These are phyloP conservation scores for Mycena capillaripes DNA, from an alignment of 768 basidiomycete genomes.

Conservation along the genomic window DNA sequence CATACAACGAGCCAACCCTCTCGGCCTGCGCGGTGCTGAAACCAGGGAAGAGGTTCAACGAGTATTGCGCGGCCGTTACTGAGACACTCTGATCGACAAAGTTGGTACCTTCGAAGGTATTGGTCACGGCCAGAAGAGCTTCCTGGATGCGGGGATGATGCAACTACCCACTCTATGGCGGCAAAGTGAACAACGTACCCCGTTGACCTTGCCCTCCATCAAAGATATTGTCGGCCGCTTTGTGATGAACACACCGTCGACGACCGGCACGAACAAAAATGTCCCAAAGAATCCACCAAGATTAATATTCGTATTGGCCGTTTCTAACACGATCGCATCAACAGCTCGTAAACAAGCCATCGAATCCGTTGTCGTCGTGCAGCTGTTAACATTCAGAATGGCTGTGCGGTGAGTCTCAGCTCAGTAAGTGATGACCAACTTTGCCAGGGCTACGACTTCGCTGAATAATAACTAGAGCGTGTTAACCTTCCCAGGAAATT, in stretches of 20 bases:
- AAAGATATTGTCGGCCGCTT: constrained; percentile 50
- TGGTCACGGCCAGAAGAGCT: constrained; percentile 40
- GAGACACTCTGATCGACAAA: constrained; percentile 40
- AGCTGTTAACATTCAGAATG: constrained; percentile 33
- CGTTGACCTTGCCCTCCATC: constrained; percentile 47
- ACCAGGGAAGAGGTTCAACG: constrained; percentile 38
- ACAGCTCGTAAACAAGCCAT: constrained; percentile 47
- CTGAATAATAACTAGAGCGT: constrained; percentile 13
- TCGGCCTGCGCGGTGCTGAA: constrained; percentile 23
- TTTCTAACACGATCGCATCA: constrained; percentile 41
- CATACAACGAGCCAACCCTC: constrained; percentile 30
- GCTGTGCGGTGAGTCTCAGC: too few species aligned
- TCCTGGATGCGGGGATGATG: constrained; percentile 18
- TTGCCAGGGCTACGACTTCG: constrained; percentile 38
- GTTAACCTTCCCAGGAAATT: too few species aligned
- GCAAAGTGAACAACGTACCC: constrained; percentile 37
- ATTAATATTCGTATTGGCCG: constrained; percentile 35
- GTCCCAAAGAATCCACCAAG: constrained; percentile 43
- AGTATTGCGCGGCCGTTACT: constrained; percentile 29
- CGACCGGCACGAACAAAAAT: constrained; percentile 45
- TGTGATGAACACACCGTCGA: constrained; percentile 51
- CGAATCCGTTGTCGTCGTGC: constrained; percentile 39
- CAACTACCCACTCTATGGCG: neutral
- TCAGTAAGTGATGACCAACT: constrained; percentile 31
- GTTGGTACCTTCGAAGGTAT: constrained; percentile 45